Base-by-base conservation (phyloP, 73 alveolate species). In the Paraurostyla sp. region DNA sequence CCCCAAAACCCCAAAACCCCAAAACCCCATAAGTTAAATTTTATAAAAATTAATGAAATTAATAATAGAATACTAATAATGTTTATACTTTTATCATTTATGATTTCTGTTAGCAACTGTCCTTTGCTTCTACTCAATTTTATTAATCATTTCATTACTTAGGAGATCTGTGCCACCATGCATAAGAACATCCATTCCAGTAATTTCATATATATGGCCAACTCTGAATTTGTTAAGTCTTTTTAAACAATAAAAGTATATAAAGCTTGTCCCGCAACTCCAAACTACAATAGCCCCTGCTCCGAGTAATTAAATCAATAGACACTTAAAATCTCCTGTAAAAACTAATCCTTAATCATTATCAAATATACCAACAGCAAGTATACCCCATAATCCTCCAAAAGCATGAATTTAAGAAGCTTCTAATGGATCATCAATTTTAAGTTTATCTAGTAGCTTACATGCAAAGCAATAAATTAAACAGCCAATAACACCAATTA, bases 361-460 rank as follows among this genome's bases (percentile, higher is more conserved):
- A 54, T 92, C 92, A 43, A 92, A 92, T 42, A 92, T 33, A 22
- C 88, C 92, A 0, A 88, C 88, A 13, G 78, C 58, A 45, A 88
- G 38, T 22, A 87, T 80, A 33, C 94, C 93, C 88, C 85, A 54
- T 58, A 88, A 45, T 46, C 94, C 96, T 69, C 94, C 62, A n/a
- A 89, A 83, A 22, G 90, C 92, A 51, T 92, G 96, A 75, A 92
- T 88, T 29, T 80, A 60, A n/a, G 91, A 63, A 3, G 94, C 94
- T 32, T 92, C 96, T n/a, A 92, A 84, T 0, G 94, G 96, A 62
- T 92, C 96, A 69, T 92, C 96, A 4, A 92, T 92, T 38, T 92
- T 52, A 41, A 88, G 50, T 32, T 73, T 75, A 11, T 65, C 29
- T 40, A 73, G 3, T 30, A 73, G 29, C 20, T 40, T 50, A 30